Conservation (phyloP, 116 monocot genomes). For the Thalassia testudinum region DNA sequence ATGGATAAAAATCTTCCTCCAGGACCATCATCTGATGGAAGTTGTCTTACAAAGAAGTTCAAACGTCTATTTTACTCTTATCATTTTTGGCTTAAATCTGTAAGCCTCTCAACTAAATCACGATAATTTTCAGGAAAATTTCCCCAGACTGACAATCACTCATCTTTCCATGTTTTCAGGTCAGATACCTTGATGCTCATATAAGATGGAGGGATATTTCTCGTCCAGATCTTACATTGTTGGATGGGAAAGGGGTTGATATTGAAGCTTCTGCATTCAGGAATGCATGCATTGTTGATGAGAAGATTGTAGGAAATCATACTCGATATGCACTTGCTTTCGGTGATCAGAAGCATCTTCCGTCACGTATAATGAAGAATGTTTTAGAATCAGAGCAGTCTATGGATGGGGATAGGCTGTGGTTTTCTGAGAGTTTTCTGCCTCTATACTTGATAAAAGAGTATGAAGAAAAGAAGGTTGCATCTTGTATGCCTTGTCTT, state of each 20-base stretch:
- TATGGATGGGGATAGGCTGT: slow-evolving; percentile 34
- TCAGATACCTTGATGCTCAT: slow-evolving; percentile 76
- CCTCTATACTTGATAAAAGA: slow-evolving; percentile 71
- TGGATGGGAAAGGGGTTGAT: slow-evolving; percentile 42
- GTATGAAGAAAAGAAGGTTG: slow-evolving; percentile 37
- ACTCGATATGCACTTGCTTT: slow-evolving; percentile 53
- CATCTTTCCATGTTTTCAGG: no score
- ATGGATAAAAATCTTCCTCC: no score
- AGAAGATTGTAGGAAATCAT: slow-evolving; percentile 28
- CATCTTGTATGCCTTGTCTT: background rate
- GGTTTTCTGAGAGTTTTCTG: slow-evolving; percentile 67
- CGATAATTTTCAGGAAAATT: no score
- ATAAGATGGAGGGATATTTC: slow-evolving; percentile 75
- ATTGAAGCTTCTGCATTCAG: slow-evolving; percentile 39
- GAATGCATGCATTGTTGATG: slow-evolving; percentile 58
- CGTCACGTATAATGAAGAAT: slow-evolving; percentile 57
- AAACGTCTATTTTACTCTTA: no score
- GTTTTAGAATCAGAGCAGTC: slow-evolving; percentile 39
- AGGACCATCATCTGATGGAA: no score
- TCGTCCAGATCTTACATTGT: slow-evolving; percentile 39
- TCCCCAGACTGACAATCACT: no score
- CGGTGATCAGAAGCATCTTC: slow-evolving; percentile 61
- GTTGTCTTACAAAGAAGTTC: no score
- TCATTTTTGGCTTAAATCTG: no score
- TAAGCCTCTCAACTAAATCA: no score